A percentile compares a stretch with the other conserved stretches of the same genome.
Conservation (phyloP, 345 rosid genomes). For the Brassica rapa region DNA sequence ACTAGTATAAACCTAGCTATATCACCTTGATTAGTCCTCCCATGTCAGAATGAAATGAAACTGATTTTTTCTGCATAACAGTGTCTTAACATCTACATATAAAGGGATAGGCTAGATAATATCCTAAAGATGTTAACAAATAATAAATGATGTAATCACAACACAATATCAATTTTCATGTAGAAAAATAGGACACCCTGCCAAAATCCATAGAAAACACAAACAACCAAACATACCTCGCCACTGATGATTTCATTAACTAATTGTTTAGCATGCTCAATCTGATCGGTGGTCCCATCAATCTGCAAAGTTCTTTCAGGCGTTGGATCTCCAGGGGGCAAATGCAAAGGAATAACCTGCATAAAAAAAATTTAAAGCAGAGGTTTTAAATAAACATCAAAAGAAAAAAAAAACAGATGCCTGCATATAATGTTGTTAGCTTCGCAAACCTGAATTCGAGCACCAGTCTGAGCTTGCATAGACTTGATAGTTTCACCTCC, state of each 20-base stretch:
- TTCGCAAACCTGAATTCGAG: conserved; percentile 87
- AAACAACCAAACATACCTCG: conserved; percentile 75
- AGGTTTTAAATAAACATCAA: neutral
- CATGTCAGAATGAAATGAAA: neutral
- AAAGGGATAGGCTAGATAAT: conserved; percentile 8
- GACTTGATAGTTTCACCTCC: conserved; percentile 98
- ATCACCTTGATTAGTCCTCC: neutral
- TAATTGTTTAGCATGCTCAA: conserved; percentile 86
- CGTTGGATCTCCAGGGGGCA: conserved; percentile 91
- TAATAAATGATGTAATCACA: conserved; percentile 11
- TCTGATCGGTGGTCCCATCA: conserved; percentile 90
- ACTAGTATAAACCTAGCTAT: neutral
- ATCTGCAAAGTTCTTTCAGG: conserved; percentile 78
- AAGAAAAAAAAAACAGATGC: neutral
- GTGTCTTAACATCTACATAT: neutral
- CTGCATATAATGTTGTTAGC: neutral
- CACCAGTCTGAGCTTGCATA: conserved; percentile 91
- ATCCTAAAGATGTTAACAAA: conserved; percentile 5
- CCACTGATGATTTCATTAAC: conserved; percentile 86
- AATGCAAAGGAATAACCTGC: conserved; percentile 95
- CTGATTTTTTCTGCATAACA: neutral
- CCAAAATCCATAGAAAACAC: conserved; percentile 31
- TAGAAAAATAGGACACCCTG: conserved; percentile 27
- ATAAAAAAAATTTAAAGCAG: neutral
- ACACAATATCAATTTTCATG: conserved; percentile 22